These are phyloP conservation scores for Mortierella claussenii DNA, from an alignment of 192 early-diverging fungal genomes.

Conservation along the genomic window DNA sequence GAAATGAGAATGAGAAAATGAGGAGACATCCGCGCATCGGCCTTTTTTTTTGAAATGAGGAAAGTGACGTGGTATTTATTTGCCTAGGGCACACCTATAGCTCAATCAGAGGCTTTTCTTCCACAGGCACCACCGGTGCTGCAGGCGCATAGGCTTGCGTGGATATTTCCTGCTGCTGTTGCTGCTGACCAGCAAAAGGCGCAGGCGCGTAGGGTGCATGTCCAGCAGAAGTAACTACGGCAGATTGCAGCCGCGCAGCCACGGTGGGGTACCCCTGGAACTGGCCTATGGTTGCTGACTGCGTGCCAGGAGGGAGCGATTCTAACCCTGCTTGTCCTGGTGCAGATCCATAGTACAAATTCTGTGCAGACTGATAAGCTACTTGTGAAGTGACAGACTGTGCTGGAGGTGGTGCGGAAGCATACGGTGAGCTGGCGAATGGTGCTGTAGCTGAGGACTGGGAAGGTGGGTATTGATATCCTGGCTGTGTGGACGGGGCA, in stretches of 20 bases:
- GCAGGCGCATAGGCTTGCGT: conserved; percentile 10
- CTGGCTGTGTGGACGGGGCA: neutral
- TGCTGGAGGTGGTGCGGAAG: conserved; percentile 20
- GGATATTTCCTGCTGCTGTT: conserved; percentile 47
- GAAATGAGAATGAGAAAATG: neutral
- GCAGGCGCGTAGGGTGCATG: conserved; percentile 18
- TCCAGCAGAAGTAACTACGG: neutral
- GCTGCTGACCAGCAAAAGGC: conserved; percentile 33
- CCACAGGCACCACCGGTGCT: conserved; percentile 25
- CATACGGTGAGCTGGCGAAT: conserved; percentile 37
- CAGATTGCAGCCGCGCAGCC: neutral
- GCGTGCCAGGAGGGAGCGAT: neutral
- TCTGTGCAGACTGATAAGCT: neutral
- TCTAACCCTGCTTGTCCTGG: neutral
- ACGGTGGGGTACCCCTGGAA: neutral
- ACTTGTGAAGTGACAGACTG: conserved; percentile 2
- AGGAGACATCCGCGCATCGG: no score
- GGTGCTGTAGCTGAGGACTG: conserved; percentile 47
- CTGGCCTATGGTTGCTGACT: neutral
- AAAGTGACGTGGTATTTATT: no score
- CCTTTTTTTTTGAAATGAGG: conserved; percentile 1
- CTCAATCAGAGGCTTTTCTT: conserved; percentile 72
- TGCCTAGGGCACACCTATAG: conserved; percentile 52
- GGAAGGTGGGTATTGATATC: conserved; percentile 45
- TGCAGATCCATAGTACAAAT: conserved; percentile 18